phyloP scores from a whole-genome alignment of 257 asterid species.

The Gentiana dahurica region DNA sequence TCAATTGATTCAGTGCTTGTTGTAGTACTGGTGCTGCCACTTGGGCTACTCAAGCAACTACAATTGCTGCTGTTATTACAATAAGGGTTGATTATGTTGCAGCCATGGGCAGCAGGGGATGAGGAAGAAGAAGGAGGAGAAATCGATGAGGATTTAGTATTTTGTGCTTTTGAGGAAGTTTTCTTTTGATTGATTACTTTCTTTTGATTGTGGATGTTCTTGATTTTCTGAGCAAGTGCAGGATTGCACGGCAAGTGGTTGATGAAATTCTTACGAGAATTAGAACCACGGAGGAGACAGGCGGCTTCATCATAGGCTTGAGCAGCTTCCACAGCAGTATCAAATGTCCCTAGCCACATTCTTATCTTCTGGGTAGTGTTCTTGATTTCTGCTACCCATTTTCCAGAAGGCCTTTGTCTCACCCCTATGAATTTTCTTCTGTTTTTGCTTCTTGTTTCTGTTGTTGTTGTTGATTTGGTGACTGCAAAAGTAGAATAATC shows the following conservation, averaged over 20 bases:
- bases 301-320: constrained; percentile 86
- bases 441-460: constrained; percentile 18
- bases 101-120: too few species aligned
- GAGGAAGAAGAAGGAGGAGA: too few species aligned
- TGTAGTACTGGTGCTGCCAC: constrained; percentile 13
- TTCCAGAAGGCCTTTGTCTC: constrained; percentile 81
- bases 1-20: constrained; percentile 1
- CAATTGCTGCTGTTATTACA: constrained; percentile 7
- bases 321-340: constrained; percentile 86
- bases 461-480: too few species aligned
- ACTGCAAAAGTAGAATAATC: too few species aligned
- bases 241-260: constrained; percentile 53
- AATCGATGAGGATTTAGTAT: too few species aligned
- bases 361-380: constrained; percentile 86
- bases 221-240: constrained; percentile 63
- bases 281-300: constrained; percentile 70
- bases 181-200: constrained; percentile 30
- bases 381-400: constrained; percentile 89
- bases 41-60: constrained; percentile 9
- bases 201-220: constrained; percentile 60
- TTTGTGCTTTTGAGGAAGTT: neutral
- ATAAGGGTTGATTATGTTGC: constrained; percentile 12
- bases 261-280: constrained; percentile 62
- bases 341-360: constrained; percentile 86
- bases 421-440: constrained; percentile 70